Evolutionary conservation across 495 filamentous ascomycete species (phyloP), one percentile per base, ranked within the genome.

Genomic region (Penicillium verhagenii): DNA sequence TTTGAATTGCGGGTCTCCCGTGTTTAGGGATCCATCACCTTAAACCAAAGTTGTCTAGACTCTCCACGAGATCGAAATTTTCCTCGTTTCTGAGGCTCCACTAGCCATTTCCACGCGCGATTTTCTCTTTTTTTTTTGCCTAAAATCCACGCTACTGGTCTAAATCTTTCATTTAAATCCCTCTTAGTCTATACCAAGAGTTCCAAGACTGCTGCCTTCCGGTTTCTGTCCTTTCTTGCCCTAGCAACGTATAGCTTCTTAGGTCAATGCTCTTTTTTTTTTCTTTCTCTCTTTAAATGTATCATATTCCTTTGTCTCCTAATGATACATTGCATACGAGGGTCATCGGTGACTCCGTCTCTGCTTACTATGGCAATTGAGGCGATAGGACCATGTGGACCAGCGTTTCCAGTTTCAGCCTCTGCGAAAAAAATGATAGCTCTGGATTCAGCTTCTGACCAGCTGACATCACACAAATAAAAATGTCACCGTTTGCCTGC

Each of bases 1-100:
- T n/a, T 38, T 47, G 1, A 26, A 7, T 47, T 10, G 33, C 16
- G 28, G 35, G 35, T 37, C 14, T 51, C 49, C 35, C 35, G 37
- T 24, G 49, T 19, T 21, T 37, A 37, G 35, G 31, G 35, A 21
- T 24, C 49, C 49, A 43, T 52, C 47, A 50, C 47, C 31, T 50
- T 50, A 50, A 50, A 50, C 28, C 47, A 14, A 46, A 13, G 5
- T 14, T 21, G 18, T 42, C 38, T 45, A 45, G 23, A 25, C 23
- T 45, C 19, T 7, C 11, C 10, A n/a, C 21, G 18, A 43, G 19
- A 23, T 24, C 21, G 42, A 37, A 50, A 24, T 38, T 50, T 49
- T 49, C 19, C 31, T 33, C 25, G 25, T 40, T 21, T 40, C 24
- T 45, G 20, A 28, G 47, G 47, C 18, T 35, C 47, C 47, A 49